Base-by-base conservation (phyloP, 179 eudicot species). In the Kewa caespitosa region DNA sequence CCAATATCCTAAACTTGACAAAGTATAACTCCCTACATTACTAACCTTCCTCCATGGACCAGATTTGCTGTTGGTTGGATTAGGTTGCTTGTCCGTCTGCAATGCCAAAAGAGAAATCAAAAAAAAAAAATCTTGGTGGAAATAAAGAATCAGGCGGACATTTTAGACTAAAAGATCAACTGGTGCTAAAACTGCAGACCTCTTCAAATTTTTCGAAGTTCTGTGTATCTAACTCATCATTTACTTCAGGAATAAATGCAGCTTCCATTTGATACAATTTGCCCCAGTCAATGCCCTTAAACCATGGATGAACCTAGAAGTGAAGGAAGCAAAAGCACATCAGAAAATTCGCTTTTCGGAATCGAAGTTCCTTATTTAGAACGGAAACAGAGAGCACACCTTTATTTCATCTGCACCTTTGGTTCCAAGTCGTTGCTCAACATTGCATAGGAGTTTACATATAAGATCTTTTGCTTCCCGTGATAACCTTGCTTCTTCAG, bases 31-130 rank as follows among this genome's bases (percentile, higher is more conserved):
- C 20, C 42, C n/a, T n/a, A n/a, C 25, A 7, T 17, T 54, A 86
- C 92, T 36, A 70, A 90, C 97, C 97, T 91, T 91, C 75, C 92
- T 90, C 97, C 97, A 90, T 72, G 97, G 97, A 74, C 97, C 94
- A 75, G 97, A 82, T 77, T 85, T 91, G 73, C 91, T 30, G 25
- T 87, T 18, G 67, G 84, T 79, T 8, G 83, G 81, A 67, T 83
- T 80, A 59, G 81, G 72, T 82, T 88, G 86, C 76, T 69, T 85
- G 62, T 87, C 94, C 30, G 78, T 59, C 97, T 91, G 86, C 79
- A 81, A 70, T 63, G 41, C 23, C 76, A 60, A n/a, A 38, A 54
- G 20, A 25, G 52, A 34, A 32, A 52, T 10, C 28, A 71, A 18
- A 23, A 12, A 27, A 37, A 28, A 22, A 37, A 72, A 72, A 37